Evolutionary conservation across 2,329 filamentous ascomycete genomes (phyloP).

Genomic region (Xylariomycetidae sp.): DNA sequence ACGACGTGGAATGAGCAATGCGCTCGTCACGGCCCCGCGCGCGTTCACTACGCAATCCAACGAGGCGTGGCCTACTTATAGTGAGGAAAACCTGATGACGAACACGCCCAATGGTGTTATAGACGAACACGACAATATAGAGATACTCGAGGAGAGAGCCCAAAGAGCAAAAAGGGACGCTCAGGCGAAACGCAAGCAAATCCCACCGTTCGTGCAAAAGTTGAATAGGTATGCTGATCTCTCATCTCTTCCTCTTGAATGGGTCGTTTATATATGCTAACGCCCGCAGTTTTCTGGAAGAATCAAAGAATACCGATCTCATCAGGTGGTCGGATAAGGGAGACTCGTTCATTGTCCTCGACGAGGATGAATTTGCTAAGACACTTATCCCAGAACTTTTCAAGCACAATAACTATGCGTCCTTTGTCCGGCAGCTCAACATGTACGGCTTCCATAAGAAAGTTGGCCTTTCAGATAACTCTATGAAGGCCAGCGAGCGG

Average conservation of each 20-base stretch:
- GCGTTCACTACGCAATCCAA: slow-evolving; percentile 22
- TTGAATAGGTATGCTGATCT: slow-evolving; percentile 72
- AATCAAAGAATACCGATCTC: slow-evolving; percentile 86
- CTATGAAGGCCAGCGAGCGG: slow-evolving; percentile 93
- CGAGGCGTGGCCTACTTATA: slow-evolving; percentile 35
- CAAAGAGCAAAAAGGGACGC: slow-evolving; percentile 81
- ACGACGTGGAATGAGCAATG: slow-evolving; percentile 46
- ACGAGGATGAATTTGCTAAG: slow-evolving; percentile 98
- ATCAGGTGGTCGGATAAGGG: slow-evolving; percentile 97
- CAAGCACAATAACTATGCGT: slow-evolving; percentile 98
- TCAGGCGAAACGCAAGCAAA: slow-evolving; percentile 86
- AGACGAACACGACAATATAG: slow-evolving; percentile 65
- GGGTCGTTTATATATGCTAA: slow-evolving; percentile 2
- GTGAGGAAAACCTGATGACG: slow-evolving; percentile 39
- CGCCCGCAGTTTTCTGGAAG: slow-evolving; percentile 77
- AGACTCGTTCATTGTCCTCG: slow-evolving; percentile 92
- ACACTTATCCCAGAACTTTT: slow-evolving; percentile 96
- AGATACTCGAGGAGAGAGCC: slow-evolving; percentile 74
- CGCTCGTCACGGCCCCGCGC: slow-evolving; percentile 35
- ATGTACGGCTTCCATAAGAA: slow-evolving; percentile 99
- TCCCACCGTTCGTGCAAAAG: slow-evolving; percentile 97
- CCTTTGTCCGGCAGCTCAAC: slow-evolving; percentile 91
- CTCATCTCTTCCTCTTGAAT: slow-evolving; percentile 1
- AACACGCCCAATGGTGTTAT: slow-evolving; percentile 30
- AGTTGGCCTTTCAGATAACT: slow-evolving; percentile 89